Evolutionary conservation across 2,329 filamentous ascomycete genomes (phyloP), one percentile per base, ranked within the genome.

Genomic region (Aspergillus nomiae): DNA sequence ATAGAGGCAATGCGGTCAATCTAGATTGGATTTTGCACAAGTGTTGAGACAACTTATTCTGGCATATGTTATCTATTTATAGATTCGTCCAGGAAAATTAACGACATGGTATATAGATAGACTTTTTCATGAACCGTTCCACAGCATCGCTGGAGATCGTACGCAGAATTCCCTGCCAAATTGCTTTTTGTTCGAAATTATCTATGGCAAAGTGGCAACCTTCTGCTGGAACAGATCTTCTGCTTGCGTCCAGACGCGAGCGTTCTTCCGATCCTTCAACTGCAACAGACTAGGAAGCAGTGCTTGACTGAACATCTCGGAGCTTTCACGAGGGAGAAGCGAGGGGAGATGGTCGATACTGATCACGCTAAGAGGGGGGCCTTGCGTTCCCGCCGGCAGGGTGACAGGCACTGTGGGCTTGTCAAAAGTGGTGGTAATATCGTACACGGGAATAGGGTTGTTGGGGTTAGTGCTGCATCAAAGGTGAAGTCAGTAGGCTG

Each of bases 301-400:
- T 55, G 90, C 90, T 58, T 86, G 82, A 76, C 89, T 92, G 81
- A 96, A 97, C 24, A 89, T 89, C 80, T 97, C 93, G 50, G 89
- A 92, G 30, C 92, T 89, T 81, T 97, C 94, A 59, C 94, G 85
- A 1, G 94, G 92, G 43, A 98, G 84, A 69, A 97, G 86, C 59
- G 88, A 90, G 4, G 92, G 92, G 58, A 96, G 84, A 75, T 96
- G 92, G 78, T 96, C 92, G 73, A 96, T 95, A 76, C 88, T 90
- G 78, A 97, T 96, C 70, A 97, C 91, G 55, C 86, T 89, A 61
- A 97, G 80, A 9, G 86, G 85, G 0, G 87, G 85, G 59, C 83
- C 80, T 54, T 78, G 84, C 72, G 81, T 86, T 67, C 84, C 87
- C 26, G 68, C 61, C 43, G 73, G 62, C 61, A 77, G 60, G 38